Percentiles rank a stretch among this genome's conserved stretches.
phyloP scores from a whole-genome alignment of 2,329 filamentous ascomycete genomes.

The Dothidotthia symphoricarpi region DNA sequence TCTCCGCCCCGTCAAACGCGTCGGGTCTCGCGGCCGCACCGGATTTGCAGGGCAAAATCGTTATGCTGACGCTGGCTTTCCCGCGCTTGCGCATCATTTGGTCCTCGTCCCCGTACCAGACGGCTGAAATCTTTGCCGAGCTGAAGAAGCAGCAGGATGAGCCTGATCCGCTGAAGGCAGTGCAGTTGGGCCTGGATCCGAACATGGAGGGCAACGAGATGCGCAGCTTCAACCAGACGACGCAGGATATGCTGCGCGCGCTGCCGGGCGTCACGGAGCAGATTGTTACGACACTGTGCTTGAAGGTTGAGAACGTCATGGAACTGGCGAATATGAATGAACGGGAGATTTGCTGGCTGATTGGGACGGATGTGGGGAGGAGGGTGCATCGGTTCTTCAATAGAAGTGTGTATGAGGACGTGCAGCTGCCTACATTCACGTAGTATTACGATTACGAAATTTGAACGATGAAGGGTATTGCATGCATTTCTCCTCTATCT shows the following conservation, averaged over 20 bases:
- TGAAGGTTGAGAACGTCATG: conserved; percentile 71
- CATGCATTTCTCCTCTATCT: conserved; percentile 6
- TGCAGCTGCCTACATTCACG: conserved; percentile 22
- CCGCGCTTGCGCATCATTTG: conserved; percentile 88
- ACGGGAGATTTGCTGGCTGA: conserved; percentile 67
- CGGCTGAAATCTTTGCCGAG: conserved; percentile 92
- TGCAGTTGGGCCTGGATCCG: conserved; percentile 73
- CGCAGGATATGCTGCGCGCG: conserved; percentile 83
- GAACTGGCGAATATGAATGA: conserved; percentile 86
- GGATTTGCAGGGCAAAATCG: conserved; percentile 87
- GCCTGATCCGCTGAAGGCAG: conserved; percentile 84
- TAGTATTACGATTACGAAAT: not conserved
- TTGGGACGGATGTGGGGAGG: conserved; percentile 74
- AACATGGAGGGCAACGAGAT: conserved; percentile 55
- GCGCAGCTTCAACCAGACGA: conserved; percentile 76
- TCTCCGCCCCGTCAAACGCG: conserved; percentile 49
- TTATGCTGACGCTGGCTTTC: conserved; percentile 88
- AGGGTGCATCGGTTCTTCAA: conserved; percentile 82
- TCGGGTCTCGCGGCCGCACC: conserved; percentile 57
- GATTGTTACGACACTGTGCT: conserved; percentile 69
- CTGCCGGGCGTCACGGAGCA: conserved; percentile 78
- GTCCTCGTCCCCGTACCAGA: conserved; percentile 91
- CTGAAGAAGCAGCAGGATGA: conserved; percentile 88
- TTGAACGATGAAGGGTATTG: conserved; percentile 2
- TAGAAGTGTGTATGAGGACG: conserved; percentile 50